Percentiles rank a stretch among this genome's conserved stretches.
phyloP scores from a whole-genome alignment of 257 asterid genomes.

The Ilex asprella region DNA sequence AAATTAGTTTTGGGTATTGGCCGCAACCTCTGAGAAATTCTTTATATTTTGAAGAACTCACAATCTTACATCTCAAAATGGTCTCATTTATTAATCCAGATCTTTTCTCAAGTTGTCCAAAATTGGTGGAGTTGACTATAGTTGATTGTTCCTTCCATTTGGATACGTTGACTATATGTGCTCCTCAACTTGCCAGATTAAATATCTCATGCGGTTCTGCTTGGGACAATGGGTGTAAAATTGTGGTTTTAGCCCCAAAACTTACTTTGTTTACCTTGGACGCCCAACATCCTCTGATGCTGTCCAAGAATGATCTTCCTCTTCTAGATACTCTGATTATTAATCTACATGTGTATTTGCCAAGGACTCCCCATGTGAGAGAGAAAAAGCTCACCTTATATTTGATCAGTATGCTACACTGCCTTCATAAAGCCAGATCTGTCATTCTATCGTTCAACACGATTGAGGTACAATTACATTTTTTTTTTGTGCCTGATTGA shows the following conservation, averaged over 20 bases:
- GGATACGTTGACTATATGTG: slow-evolving; percentile 7
- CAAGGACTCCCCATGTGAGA: slow-evolving; percentile 1
- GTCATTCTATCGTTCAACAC: slow-evolving; percentile 16
- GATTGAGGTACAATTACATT: slow-evolving; percentile 11
- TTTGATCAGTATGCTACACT: slow-evolving; percentile 11
- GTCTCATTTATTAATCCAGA: slow-evolving; percentile 4
- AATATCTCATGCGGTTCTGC: slow-evolving; percentile 4
- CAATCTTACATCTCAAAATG: slow-evolving; percentile 13
- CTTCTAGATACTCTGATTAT: slow-evolving; percentile 7
- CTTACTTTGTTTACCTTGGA: slow-evolving; percentile 14
- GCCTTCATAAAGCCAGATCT: slow-evolving; percentile 18
- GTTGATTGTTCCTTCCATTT: slow-evolving; percentile 7
- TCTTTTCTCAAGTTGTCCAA: slow-evolving; percentile 12
- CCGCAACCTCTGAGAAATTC: neutral
- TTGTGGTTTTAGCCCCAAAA: slow-evolving; percentile 3
- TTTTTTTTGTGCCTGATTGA: neutral
- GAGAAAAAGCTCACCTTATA: slow-evolving; percentile 10
- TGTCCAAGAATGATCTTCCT: slow-evolving; percentile 3
- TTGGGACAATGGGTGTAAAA: neutral
- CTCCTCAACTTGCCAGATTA: slow-evolving; percentile 19
- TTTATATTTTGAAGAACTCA: slow-evolving; percentile 14
- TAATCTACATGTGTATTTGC: neutral
- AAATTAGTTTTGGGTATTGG: no score
- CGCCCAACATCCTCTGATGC: slow-evolving; percentile 1
- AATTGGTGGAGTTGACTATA: slow-evolving; percentile 20